These are phyloP conservation scores for Cymodocea nodosa DNA, from an alignment of 116 monocot species.

Conservation along the genomic window DNA sequence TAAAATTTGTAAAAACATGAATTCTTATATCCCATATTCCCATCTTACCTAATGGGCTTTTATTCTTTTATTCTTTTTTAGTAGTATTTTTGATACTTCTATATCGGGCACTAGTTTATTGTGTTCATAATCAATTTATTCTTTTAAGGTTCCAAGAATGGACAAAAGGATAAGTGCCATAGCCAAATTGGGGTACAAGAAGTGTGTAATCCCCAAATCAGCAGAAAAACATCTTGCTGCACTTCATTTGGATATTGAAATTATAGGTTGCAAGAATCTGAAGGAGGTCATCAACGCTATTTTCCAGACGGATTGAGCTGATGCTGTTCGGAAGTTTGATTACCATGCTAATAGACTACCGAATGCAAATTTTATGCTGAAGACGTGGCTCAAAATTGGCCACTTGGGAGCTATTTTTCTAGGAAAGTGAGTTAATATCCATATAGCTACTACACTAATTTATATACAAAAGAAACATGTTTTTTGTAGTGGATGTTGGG, in stretches of 20 bases:
- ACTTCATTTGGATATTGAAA: conserved; percentile 33
- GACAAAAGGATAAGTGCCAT: conserved; percentile 67
- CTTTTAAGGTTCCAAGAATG: conserved; percentile 61
- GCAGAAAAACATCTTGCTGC: conserved; percentile 32
- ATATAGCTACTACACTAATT: neutral
- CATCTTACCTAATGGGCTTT: too few species aligned
- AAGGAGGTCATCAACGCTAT: conserved; percentile 59
- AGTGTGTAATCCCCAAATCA: conserved; percentile 57
- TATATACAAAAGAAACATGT: neutral
- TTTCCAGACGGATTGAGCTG: conserved; percentile 18
- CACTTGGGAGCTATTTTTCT: neutral
- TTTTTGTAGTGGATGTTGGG: too few species aligned
- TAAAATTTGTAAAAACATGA: too few species aligned
- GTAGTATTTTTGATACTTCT: too few species aligned
- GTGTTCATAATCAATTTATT: neutral
- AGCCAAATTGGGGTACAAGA: conserved; percentile 77
- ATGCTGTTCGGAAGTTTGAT: too few species aligned
- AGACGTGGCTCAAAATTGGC: neutral
- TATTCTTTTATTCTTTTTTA: too few species aligned
- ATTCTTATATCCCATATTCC: too few species aligned
- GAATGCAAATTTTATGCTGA: neutral
- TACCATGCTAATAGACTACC: neutral
- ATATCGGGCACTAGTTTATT: neutral
- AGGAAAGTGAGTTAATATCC: neutral
- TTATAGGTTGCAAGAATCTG: conserved; percentile 52